Evolutionary conservation across 1,139 yeast species (phyloP).

Genomic region (Protomyces lactucae-debilis): DNA sequence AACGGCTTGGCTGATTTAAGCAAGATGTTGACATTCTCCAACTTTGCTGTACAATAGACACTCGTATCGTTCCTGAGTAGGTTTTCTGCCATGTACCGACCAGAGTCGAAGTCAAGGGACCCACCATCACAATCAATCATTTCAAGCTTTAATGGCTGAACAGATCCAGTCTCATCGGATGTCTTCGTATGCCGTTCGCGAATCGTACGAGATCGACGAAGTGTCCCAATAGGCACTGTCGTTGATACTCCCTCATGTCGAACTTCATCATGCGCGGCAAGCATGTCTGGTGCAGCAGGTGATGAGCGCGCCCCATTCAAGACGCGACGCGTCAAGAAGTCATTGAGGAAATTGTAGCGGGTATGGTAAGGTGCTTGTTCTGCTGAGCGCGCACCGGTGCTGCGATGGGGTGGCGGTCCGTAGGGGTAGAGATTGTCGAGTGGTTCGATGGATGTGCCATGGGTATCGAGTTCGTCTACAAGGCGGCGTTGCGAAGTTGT

Average conservation of each 20-base stretch:
- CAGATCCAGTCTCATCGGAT: neutral
- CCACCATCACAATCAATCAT: constrained; percentile 24
- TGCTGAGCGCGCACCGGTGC: neutral
- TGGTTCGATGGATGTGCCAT: neutral
- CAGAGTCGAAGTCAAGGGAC: constrained; percentile 20
- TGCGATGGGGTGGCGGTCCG: neutral
- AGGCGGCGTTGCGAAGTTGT: neutral
- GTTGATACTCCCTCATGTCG: neutral
- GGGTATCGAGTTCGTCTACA: neutral
- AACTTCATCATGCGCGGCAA: neutral
- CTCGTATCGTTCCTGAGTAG: constrained; percentile 12
- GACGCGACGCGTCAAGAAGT: neutral
- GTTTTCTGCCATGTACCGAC: constrained; percentile 20
- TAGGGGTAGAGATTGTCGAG: neutral
- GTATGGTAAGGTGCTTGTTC: neutral
- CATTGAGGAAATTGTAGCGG: neutral
- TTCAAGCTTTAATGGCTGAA: constrained; percentile 15
- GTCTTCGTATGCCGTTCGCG: neutral
- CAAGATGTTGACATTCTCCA: constrained; percentile 22
- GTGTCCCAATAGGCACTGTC: neutral
- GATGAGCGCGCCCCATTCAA: neutral
- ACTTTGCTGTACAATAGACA: constrained; percentile 25
- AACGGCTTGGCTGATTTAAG: constrained; percentile 29
- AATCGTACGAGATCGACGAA: neutral
- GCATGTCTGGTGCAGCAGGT: neutral